These are phyloP conservation scores for Penicillium sp. DNA, from an alignment of 2,329 filamentous ascomycete genomes.

Conservation along the genomic window DNA sequence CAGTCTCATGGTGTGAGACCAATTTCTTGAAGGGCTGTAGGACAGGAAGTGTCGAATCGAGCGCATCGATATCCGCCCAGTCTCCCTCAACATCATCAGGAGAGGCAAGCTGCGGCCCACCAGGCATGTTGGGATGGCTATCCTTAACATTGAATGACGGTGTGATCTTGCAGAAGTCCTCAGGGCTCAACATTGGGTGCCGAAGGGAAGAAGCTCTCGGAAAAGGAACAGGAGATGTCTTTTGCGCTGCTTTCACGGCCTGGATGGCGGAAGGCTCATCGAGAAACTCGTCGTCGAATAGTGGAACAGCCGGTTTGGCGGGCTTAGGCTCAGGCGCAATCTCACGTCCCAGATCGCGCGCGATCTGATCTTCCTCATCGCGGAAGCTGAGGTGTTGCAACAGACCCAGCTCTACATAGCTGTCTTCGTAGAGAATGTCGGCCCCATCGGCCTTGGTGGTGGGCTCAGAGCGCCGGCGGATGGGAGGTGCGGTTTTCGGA, in stretches of 20 bases:
- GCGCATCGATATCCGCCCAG: conserved; percentile 6
- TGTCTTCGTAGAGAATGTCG: conserved; percentile 4
- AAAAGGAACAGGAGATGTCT: not conserved
- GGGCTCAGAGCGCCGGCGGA: conserved; percentile 58
- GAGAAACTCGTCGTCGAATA: conserved; percentile 4
- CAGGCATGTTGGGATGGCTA: not conserved
- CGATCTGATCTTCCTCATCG: conserved; percentile 6
- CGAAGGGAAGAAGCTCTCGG: conserved; percentile 3
- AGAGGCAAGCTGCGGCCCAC: not conserved
- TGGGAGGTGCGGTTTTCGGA: conserved; percentile 67
- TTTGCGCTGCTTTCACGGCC: not conserved
- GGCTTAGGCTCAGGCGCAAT: conserved; percentile 6
- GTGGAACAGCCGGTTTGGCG: not conserved
- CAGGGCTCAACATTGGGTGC: not conserved
- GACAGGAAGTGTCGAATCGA: conserved; percentile 3
- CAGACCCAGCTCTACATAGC: conserved; percentile 2
- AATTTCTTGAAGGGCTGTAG: conserved; percentile 2
- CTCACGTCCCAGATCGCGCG: conserved; percentile 4
- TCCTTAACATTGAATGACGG: not conserved
- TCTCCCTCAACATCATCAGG: conserved; percentile 1
- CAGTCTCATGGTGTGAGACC: not conserved
- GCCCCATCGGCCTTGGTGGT: not conserved
- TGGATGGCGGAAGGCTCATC: not conserved
- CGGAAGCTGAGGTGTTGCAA: conserved; percentile 10
- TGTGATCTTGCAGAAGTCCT: not conserved